Evolutionary conservation across 495 filamentous ascomycete genomes (phyloP).

Genomic region (Tuber melanosporum): DNA sequence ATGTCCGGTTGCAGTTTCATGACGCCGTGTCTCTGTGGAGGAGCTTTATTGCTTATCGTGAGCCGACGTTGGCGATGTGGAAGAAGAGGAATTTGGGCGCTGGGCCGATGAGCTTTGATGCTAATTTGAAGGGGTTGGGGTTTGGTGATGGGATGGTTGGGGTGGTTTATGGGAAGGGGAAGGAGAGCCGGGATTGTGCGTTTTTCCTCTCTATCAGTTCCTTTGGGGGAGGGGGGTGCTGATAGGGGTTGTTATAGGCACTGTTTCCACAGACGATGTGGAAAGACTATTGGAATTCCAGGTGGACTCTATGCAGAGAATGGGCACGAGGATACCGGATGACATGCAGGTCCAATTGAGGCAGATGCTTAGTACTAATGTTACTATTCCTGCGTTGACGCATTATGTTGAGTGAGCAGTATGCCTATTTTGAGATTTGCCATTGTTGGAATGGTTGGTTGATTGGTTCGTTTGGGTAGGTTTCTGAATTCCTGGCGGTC

Average conservation of each 20-base stretch:
- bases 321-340: constrained; percentile 64
- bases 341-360: constrained; percentile 60
- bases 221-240: neutral
- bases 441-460: constrained; percentile 11
- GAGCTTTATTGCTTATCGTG: constrained; percentile 67
- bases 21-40: constrained; percentile 72
- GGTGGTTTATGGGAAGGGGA: constrained; percentile 51
- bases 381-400: constrained; percentile 61
- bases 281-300: constrained; percentile 82
- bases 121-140: constrained; percentile 36
- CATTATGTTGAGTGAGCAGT: constrained; percentile 65
- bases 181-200: constrained; percentile 28
- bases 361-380: constrained; percentile 58
- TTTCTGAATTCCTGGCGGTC: constrained; percentile 88
- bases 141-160: constrained; percentile 48
- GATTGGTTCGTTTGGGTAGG: constrained; percentile 40
- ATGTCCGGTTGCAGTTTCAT: constrained; percentile 69
- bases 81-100: constrained; percentile 58
- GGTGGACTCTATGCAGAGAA: constrained; percentile 76
- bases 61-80: constrained; percentile 66
- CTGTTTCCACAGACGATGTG: constrained; percentile 72
- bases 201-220: neutral
- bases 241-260: constrained; percentile 13
- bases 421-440: neutral
- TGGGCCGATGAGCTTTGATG: constrained; percentile 61